Evolutionary conservation across 371 early-diverging fungal species (phyloP).

Genomic region (Mucor indicus): DNA sequence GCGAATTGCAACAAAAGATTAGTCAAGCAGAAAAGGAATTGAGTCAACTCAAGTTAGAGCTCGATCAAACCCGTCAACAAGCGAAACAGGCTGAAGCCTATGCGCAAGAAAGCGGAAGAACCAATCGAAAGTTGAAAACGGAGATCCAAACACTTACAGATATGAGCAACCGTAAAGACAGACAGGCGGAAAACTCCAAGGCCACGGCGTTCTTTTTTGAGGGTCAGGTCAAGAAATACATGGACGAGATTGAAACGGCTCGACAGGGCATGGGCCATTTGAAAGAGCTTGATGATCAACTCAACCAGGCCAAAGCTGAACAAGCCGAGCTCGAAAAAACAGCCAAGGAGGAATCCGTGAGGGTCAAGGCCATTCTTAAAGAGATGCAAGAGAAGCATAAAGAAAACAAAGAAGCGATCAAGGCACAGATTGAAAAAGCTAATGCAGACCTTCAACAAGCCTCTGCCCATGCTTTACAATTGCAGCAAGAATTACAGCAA

Average conservation of each 20-base stretch:
- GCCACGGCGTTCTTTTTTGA: conserved; percentile 53
- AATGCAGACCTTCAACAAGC: conserved; percentile 35
- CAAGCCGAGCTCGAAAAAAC: conserved; percentile 33
- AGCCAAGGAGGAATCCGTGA: conserved; percentile 28
- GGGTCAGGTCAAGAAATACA: conserved; percentile 50
- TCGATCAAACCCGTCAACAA: conserved; percentile 44
- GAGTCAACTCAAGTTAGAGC: conserved; percentile 26
- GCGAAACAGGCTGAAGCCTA: conserved; percentile 46
- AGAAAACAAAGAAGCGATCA: conserved; percentile 28
- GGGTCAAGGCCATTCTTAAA: conserved; percentile 27
- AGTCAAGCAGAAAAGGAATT: conserved; percentile 43
- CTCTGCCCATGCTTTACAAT: conserved; percentile 25
- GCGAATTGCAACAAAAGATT: conserved; percentile 47
- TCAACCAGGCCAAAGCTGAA: conserved; percentile 37
- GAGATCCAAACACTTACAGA: conserved; percentile 52
- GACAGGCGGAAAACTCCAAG: conserved; percentile 51
- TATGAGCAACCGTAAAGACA: conserved; percentile 51
- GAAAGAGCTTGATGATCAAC: conserved; percentile 42
- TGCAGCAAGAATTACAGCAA: conserved; percentile 39
- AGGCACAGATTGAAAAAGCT: conserved; percentile 29
- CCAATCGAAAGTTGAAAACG: conserved; percentile 46
- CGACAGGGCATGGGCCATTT: conserved; percentile 46
- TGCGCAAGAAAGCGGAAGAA: conserved; percentile 46
- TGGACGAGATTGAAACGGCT: conserved; percentile 49
- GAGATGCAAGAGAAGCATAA: conserved; percentile 30